These are phyloP conservation scores for Sisymbrium irio DNA, from an alignment of 345 rosid species.

Conservation along the genomic window DNA sequence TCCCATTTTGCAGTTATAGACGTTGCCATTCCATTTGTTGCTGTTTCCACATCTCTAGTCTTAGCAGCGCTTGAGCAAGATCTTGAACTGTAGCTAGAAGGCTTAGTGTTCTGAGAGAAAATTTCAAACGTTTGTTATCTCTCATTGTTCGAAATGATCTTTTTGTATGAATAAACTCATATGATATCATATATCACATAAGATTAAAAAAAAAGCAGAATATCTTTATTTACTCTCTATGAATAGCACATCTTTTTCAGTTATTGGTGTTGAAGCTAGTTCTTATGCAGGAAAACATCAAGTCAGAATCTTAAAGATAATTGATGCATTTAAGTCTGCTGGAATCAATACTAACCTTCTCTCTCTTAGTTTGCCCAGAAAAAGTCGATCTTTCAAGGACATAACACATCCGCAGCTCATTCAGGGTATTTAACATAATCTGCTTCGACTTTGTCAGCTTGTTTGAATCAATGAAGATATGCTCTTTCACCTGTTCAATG, in stretches of 20 bases:
- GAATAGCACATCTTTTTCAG: neutral
- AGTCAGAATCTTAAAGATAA: neutral
- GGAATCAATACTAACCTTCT: conserved; percentile 38
- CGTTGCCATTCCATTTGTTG: conserved; percentile 36
- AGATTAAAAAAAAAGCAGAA: neutral
- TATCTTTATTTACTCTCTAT: neutral
- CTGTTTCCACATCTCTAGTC: conserved; percentile 41
- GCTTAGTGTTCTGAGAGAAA: conserved; percentile 49
- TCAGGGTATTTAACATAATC: conserved; percentile 72
- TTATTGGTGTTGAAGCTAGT: conserved; percentile 11
- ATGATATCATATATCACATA: neutral
- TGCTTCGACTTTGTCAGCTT: conserved; percentile 79
- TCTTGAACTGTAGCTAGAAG: conserved; percentile 60
- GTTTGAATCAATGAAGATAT: conserved; percentile 70
- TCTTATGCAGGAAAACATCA: conserved; percentile 6
- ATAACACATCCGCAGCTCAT: conserved; percentile 78
- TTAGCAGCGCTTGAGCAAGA: conserved; percentile 47
- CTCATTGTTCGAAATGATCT: neutral
- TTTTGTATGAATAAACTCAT: neutral
- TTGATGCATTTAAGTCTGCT: conserved; percentile 8
- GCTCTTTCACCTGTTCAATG: conserved; percentile 63
- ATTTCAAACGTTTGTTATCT: conserved; percentile 18
- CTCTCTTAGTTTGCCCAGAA: conserved; percentile 50
- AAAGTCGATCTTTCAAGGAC: conserved; percentile 56
- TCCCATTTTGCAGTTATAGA: conserved; percentile 58